Percentiles rank a stretch among this genome's conserved stretches.
phyloP scores from a whole-genome alignment of 2,329 filamentous ascomycete genomes.

The Beauveria caledonica region DNA sequence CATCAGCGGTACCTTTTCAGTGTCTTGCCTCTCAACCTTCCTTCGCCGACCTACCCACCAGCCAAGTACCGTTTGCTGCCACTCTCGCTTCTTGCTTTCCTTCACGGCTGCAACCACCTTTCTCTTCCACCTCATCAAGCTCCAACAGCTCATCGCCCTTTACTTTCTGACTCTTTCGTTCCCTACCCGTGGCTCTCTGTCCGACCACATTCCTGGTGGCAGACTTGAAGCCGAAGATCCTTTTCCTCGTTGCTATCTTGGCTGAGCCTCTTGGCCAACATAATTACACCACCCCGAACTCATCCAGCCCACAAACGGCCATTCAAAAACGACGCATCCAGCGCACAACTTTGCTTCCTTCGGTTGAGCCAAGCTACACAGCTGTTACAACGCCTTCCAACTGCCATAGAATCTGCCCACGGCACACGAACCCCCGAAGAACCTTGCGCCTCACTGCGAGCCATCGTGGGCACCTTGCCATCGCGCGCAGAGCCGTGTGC shows the following conservation, averaged over 20 bases:
- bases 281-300: background rate
- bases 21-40: background rate
- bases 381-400: background rate
- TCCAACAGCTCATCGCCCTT: background rate
- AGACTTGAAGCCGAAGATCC: background rate
- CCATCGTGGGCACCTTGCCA: background rate
- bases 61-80: background rate
- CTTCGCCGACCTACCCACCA: background rate
- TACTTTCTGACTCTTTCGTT: background rate
- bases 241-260: background rate
- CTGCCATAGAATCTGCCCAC: background rate
- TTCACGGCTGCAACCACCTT: conserved; percentile 3
- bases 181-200: background rate
- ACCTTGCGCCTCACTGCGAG: background rate
- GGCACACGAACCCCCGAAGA: background rate
- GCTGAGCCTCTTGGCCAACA: background rate
- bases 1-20: conserved; percentile 1
- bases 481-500: background rate
- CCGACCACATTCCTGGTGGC: background rate
- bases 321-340: conserved; percentile 5
- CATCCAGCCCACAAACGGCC: conserved; percentile 1
- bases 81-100: background rate
- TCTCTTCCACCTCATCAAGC: conserved; percentile 3
- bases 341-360: background rate
- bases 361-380: background rate